Evolutionary conservation across 1,284 basidiomycete genomes (phyloP).

Genomic region (Ustilago hordei): DNA sequence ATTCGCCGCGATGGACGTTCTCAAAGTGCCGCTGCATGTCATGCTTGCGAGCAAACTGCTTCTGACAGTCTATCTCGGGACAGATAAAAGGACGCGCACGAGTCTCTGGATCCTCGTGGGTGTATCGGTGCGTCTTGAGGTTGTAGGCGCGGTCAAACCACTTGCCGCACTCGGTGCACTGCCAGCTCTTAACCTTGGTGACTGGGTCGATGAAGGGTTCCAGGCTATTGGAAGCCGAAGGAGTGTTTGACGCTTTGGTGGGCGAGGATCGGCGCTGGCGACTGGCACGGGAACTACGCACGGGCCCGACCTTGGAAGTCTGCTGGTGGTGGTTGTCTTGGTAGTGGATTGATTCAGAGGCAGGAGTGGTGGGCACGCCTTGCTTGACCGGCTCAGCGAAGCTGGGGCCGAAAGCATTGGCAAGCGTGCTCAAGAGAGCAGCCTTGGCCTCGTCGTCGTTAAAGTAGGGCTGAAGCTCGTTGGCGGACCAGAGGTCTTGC

Average conservation of each 20-base stretch:
- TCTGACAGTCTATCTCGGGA: conserved; percentile 48
- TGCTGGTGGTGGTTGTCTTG: conserved; percentile 18
- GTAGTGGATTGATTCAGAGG: neutral
- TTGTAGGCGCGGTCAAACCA: conserved; percentile 62
- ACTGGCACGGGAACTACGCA: conserved; percentile 21
- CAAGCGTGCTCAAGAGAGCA: conserved; percentile 31
- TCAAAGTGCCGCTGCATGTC: conserved; percentile 59
- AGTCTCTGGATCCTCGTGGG: conserved; percentile 50
- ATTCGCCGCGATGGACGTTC: conserved; percentile 56
- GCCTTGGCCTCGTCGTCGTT: conserved; percentile 29
- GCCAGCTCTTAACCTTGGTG: conserved; percentile 54
- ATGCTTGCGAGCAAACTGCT: conserved; percentile 62
- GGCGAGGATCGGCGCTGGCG: conserved; percentile 41
- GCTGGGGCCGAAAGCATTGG: conserved; percentile 28
- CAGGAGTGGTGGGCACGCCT: neutral
- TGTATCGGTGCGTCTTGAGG: conserved; percentile 59
- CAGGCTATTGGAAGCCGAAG: conserved; percentile 22
- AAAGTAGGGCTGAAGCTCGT: conserved; percentile 43
- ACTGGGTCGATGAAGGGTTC: conserved; percentile 35
- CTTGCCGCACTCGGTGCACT: conserved; percentile 58
- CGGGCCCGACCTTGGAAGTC: conserved; percentile 31
- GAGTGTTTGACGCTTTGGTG: conserved; percentile 11
- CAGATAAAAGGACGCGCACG: conserved; percentile 58
- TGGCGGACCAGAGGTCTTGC: conserved; percentile 17
- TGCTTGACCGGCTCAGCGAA: conserved; percentile 20